These are phyloP conservation scores for Colletotrichum incanum DNA, from an alignment of 2,329 filamentous ascomycete genomes.

Conservation along the genomic window DNA sequence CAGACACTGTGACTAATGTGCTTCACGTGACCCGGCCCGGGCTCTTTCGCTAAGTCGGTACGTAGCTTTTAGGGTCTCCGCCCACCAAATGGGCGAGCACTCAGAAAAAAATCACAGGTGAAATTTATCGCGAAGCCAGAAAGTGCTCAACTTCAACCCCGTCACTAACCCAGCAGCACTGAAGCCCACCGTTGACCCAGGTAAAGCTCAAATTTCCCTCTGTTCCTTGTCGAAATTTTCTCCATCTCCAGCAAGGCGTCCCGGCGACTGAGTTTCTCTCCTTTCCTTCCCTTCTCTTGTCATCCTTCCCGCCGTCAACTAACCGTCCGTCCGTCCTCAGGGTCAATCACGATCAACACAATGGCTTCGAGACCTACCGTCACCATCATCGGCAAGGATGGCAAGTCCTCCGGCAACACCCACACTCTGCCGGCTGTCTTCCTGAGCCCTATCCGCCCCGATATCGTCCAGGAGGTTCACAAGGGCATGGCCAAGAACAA, in stretches of 20 bases:
- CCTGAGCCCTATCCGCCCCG: slow-evolving; percentile 95
- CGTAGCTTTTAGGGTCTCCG: slow-evolving; percentile 56
- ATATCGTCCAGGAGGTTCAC: slow-evolving; percentile 99
- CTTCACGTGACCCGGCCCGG: slow-evolving; percentile 32
- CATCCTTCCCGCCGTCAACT: slow-evolving; percentile 39
- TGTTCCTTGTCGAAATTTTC: slow-evolving; percentile 18
- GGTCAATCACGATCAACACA: slow-evolving; percentile 59
- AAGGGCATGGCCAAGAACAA: slow-evolving; percentile 99
- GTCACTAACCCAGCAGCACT: slow-evolving; percentile 43
- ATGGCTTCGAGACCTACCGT: slow-evolving; percentile 99
- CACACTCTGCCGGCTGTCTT: slow-evolving; percentile 97
- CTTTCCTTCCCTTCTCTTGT: slow-evolving; percentile 9
- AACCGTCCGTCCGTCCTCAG: slow-evolving; percentile 36
- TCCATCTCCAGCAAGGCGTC: slow-evolving; percentile 34
- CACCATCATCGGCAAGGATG: slow-evolving; percentile 96
- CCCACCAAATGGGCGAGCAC: slow-evolving; percentile 56
- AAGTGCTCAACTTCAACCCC: slow-evolving; percentile 54
- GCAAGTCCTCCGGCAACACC: slow-evolving; percentile 89
- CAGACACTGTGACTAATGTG: not conserved
- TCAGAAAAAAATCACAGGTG: slow-evolving; percentile 53
- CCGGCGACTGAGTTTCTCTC: slow-evolving; percentile 11
- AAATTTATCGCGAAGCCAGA: slow-evolving; percentile 55
- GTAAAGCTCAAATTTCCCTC: slow-evolving; percentile 48
- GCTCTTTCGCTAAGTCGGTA: slow-evolving; percentile 49
- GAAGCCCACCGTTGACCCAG: slow-evolving; percentile 58